Conservation (phyloP, 306 rosid species). For the Rosa multiflora region DNA sequence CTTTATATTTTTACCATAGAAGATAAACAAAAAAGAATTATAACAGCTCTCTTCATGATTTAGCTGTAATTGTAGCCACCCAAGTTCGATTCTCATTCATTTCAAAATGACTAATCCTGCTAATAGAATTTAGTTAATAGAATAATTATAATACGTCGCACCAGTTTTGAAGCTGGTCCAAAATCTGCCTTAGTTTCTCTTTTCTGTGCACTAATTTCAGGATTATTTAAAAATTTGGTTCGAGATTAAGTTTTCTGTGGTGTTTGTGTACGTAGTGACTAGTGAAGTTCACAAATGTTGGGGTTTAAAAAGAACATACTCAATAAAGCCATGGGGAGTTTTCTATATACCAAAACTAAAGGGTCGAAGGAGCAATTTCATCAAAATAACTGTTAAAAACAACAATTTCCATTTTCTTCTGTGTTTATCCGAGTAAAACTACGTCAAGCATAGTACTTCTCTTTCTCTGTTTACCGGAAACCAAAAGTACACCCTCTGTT, state of each 20-base stretch:
- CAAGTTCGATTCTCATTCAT: background rate
- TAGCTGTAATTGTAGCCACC: background rate
- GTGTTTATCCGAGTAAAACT: background rate
- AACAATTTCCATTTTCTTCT: no score
- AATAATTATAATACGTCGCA: no score
- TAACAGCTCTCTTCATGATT: background rate
- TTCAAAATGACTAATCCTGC: background rate
- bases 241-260: no score
- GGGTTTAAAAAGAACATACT: background rate
- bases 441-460: background rate
- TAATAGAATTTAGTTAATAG: background rate
- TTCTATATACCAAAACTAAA: background rate
- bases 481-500: no score
- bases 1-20: no score
- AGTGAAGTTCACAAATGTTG: background rate
- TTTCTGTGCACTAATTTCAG: no score
- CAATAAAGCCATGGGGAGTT: background rate
- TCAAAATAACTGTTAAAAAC: background rate
- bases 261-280: background rate
- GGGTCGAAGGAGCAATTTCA: background rate
- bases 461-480: no score
- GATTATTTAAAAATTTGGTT: no score
- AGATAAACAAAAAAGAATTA: no score
- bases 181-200: no score
- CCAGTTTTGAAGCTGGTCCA: no score